A percentile compares a stretch with the other conserved stretches of the same genome.
These are phyloP conservation scores for Eleusine indica DNA, from an alignment of 176 grass and related monocot species.

Conservation along the genomic window DNA sequence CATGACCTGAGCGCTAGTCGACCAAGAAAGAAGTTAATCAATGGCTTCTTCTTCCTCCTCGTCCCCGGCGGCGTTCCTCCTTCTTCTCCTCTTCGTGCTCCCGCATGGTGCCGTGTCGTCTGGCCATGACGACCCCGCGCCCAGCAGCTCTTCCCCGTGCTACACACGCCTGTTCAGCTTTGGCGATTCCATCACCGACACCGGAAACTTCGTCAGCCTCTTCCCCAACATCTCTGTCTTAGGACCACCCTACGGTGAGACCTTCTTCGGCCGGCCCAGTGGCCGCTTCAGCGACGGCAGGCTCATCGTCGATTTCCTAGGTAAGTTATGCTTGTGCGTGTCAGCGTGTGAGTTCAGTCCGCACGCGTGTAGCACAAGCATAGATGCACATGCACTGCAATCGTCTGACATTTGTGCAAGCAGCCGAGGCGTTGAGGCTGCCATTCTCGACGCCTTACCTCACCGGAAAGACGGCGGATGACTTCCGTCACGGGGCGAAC, in stretches of 20 bases:
- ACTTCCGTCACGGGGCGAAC: conserved; percentile 53
- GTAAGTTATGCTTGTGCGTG: conserved; percentile 1
- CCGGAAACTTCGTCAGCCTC: conserved; percentile 45
- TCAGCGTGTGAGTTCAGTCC: not conserved
- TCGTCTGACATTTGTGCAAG: not conserved
- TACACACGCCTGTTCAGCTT: conserved; percentile 56
- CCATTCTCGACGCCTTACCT: conserved; percentile 54
- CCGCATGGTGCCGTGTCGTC: not conserved
- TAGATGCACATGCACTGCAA: not conserved
- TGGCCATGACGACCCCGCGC: not conserved
- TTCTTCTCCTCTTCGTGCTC: not conserved
- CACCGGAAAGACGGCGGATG: conserved; percentile 28
- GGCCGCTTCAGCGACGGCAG: conserved; percentile 61
- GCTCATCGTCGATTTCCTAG: conserved; percentile 59
- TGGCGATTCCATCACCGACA: conserved; percentile 62
- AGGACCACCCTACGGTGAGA: conserved; percentile 55
- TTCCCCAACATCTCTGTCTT: not conserved
- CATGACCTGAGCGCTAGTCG: not conserved
- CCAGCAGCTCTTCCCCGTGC: not conserved
- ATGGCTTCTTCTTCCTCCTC: not conserved
- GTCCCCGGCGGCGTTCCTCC: not conserved
- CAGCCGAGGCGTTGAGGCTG: conserved; percentile 52
- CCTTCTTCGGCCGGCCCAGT: conserved; percentile 57
- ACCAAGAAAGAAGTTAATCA: not conserved
- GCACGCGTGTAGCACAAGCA: not conserved